Base-by-base conservation (phyloP, 1,284 basidiomycete genomes). In the Waitea zeae region DNA sequence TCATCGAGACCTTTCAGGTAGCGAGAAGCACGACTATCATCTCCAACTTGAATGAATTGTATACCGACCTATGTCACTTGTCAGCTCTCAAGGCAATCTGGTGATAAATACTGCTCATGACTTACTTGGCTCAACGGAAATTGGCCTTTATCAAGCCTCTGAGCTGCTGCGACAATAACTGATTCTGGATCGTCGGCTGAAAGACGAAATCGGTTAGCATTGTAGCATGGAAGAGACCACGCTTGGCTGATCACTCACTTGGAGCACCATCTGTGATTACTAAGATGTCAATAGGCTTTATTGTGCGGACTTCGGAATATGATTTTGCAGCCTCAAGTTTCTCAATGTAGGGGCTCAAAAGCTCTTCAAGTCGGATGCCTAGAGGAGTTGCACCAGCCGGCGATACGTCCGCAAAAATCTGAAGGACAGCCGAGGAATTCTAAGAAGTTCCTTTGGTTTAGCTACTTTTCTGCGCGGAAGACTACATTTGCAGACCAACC, bases 31-130 rank as follows among this genome's bases (percentile, higher is more conserved):
- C 44, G 42, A 1, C 39, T 41, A 36, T 57, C 56, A 34, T 59
- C 43, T 3, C 73, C 70, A 29, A 75, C 60, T 41, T 77, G 73
- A 7, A 77, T 61, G 38, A 77, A 74, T 39, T 73, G 70, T 20
- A 77, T 64, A 2, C 67, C 64, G 17, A 68, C 49, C 57, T 70
- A 46, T 17, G n/a, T n/a, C n/a, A n/a, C n/a, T 12, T 5, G n/a
- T 34, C 15, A 19, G 31, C 12, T 11, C 13, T 4, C 11, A 7
- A 31, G 15, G 11, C 11, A 31, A 7, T 11, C 14, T 14, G 15
- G 7, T 11, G 30, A 7, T n/a, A 7, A 31, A 9, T 14, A 31
- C 15, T n/a, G 9, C 7, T 7, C 9, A 24, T 3, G 31, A 40
- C 48, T 34, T 34, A 69, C 66, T 52, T 75, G 73, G 9, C 58